Conservation (phyloP, 306 rosid genomes). For the Glycine latifolia region DNA sequence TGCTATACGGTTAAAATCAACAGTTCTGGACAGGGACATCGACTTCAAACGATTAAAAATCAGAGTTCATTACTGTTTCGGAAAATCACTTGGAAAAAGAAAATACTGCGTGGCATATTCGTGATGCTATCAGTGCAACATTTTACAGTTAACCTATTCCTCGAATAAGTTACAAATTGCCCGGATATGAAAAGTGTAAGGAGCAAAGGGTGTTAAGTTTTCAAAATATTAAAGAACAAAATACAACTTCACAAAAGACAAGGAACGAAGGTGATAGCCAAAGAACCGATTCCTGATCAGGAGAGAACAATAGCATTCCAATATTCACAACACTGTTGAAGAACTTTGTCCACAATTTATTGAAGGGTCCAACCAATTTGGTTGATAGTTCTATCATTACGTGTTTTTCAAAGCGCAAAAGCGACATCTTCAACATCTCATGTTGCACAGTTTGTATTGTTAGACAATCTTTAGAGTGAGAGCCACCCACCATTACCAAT, state of each 20-base stretch:
- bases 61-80: background rate
- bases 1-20: background rate
- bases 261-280: slow-evolving; percentile 31
- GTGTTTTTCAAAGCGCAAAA: background rate
- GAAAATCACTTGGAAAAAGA: background rate
- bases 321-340: slow-evolving; percentile 30
- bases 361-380: slow-evolving; percentile 13
- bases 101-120: background rate
- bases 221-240: background rate
- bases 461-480: background rate
- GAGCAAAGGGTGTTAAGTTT: background rate
- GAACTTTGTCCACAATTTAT: slow-evolving; percentile 21
- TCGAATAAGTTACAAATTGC: background rate
- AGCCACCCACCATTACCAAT: background rate
- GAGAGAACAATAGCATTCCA: slow-evolving; percentile 23
- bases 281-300: slow-evolving; percentile 30
- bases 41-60: background rate
- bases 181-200: background rate
- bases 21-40: background rate
- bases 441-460: no score
- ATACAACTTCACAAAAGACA: slow-evolving; percentile 11
- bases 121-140: background rate
- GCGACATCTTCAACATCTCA: background rate
- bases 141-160: background rate
- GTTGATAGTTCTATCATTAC: background rate